Base-by-base conservation (phyloP, 2,329 filamentous ascomycete species). In the Stromatinia cepivora region DNA sequence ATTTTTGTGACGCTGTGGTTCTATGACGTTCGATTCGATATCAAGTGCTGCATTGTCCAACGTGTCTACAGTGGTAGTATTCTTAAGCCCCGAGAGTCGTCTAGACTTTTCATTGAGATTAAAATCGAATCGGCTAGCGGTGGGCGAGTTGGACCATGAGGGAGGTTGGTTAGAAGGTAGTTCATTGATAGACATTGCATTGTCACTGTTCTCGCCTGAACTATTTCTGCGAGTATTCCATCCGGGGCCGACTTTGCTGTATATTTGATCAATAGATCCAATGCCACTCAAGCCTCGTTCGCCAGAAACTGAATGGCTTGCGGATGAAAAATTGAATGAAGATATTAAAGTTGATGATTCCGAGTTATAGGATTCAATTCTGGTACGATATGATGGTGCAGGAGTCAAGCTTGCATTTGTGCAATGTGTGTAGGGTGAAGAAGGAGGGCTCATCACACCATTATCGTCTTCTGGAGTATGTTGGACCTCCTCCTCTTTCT, bases 281-380 rank as follows among this genome's bases (percentile, higher is more conserved):
- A 67, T 67, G n/a, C 54, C 56, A 34, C 45, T 67, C 25, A 62
- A 25, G 20, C 45, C 45, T 39, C 56, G 31, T 31, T 48, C 45
- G 1, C 10, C 54, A 39, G 62, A 28, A 53, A 50, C 62, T 11
- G 66, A 61, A 28, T 50, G 45, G 15, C 20, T 52, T 50, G 28
- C 34, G n/a, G 66, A 48, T 39, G 56, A 52, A 17, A 65, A 22
- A 9, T 39, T 54, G n/a, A 53, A 42, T 36, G 66, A 56, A 17
- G 59, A 53, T 2, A 53, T 45, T 9, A n/a, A 28, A 9, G 46
- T 42, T 10, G 42, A 48, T n/a, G 36, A 31, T 5, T 63, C 58
- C 15, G 58, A 69, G 28, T 46, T 64, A 9, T 45, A 64, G 4
- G 66, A 69, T 46, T 69, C 50, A 5, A 69, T 62, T 46, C 66